Evolutionary conservation across 192 early-diverging fungal species (phyloP), one percentile per base, ranked within the genome.

Genomic region (Funneliformis mosseae): DNA sequence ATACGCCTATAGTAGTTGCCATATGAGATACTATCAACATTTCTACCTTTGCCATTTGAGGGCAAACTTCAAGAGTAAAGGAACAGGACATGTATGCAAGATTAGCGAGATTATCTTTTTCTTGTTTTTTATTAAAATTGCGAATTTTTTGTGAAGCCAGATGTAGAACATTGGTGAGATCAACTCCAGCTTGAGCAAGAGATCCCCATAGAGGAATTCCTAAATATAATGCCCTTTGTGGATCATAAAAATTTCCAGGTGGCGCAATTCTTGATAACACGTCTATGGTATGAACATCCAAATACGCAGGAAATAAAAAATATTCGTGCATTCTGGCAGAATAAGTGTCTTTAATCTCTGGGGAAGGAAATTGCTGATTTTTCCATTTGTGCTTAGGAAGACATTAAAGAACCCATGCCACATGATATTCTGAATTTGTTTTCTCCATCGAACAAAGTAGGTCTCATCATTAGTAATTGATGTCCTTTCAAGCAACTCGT

Each of bases 71-170:
- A 72, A 72, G 41, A 72, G 70, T 14, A 38, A 43, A 45, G 42
- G 41, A 28, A 38, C 63, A 66, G 28, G 23, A 23, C 63, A 66
- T 71, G 33, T 33, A 71, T 71, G 41, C 69, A 43, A 71, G 41
- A 21, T 33, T 72, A n/a, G 41, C 70, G 42, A 72, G 70, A 72
- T 72, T 0, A 43, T 72, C 41, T 43, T 72, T 72, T 4, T 71
- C 33, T 33, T 66, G 23, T n/a, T 72, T 72, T 72, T 43, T 72
- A 38, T n/a, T 72, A 72, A 72, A 72, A 43, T 72, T 72, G 21
- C 41, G 70, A 23, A 72, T 72, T 43, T 72, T 72, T 72, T 72
- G 70, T 43, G 70, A 43, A 72, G 70, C 70, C n/a, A 72, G 18
- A 8, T 71, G 41, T 5, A 43, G 18, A 43, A 72, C 5, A 7